phyloP scores from a whole-genome alignment of 2,329 filamentous ascomycete species.

The Teratosphaeria zuluensis region DNA sequence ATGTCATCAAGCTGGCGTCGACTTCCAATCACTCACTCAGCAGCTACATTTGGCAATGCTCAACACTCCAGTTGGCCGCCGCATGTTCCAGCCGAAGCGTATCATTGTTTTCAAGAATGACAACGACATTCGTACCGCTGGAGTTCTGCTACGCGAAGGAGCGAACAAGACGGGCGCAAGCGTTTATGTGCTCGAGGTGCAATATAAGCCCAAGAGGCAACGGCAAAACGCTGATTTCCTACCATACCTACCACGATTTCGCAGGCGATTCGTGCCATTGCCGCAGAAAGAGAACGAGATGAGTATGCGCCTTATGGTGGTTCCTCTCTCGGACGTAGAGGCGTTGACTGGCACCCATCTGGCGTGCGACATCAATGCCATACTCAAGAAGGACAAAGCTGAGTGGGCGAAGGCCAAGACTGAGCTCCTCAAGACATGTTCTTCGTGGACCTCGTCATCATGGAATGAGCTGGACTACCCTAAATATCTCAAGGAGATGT shows the following conservation, averaged over 20 bases:
- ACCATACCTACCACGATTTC: conserved; percentile 67
- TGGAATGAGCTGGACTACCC: conserved; percentile 82
- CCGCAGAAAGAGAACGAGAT: conserved; percentile 59
- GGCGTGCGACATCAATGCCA: conserved; percentile 29
- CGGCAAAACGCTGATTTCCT: conserved; percentile 76
- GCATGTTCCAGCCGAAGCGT: conserved; percentile 65
- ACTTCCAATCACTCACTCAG: conserved; percentile 67
- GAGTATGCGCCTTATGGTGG: conserved; percentile 55
- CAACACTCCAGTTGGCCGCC: conserved; percentile 69
- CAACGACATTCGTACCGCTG: conserved; percentile 73
- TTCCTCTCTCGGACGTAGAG: conserved; percentile 71
- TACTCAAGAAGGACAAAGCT: conserved; percentile 35
- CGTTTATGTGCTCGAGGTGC: conserved; percentile 71
- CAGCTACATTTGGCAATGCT: conserved; percentile 71
- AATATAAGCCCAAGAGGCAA: conserved; percentile 50
- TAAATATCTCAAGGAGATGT: conserved; percentile 66
- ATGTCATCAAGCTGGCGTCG: conserved; percentile 73
- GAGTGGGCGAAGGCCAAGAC: conserved; percentile 53
- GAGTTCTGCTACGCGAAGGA: conserved; percentile 70
- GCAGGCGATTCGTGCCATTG: conserved; percentile 56
- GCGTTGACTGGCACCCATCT: conserved; percentile 63
- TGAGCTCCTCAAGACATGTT: conserved; percentile 58
- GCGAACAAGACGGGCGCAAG: conserved; percentile 55
- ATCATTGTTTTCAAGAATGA: conserved; percentile 69
- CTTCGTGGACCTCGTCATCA: conserved; percentile 60